A percentile compares a stretch with the other conserved stretches of the same genome.
phyloP scores from a whole-genome alignment of 441 rosid genomes.

The Croton laevigatus region DNA sequence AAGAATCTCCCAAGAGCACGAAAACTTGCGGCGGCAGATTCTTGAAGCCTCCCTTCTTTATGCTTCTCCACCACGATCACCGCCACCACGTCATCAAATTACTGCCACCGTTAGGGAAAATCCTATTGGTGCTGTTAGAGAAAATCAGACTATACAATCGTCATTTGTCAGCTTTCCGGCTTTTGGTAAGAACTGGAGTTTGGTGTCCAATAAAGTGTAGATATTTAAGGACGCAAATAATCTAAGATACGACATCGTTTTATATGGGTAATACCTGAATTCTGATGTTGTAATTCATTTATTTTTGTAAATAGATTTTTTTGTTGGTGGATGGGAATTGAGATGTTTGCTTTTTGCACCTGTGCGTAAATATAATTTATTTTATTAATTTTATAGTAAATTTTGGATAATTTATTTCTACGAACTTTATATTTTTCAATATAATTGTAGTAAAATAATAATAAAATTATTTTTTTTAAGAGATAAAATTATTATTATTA shows the following conservation, averaged over 20 bases:
- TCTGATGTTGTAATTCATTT: slow-evolving; percentile 5
- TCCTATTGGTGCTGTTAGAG: slow-evolving; percentile 34
- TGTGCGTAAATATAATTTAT: no score
- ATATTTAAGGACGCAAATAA: no score
- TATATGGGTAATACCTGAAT: neutral
- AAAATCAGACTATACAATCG: slow-evolving; percentile 27
- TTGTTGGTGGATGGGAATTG: neutral
- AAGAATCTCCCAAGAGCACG: slow-evolving; percentile 50
- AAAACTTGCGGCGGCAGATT: slow-evolving; percentile 44
- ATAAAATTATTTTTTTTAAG: no score
- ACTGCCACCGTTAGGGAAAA: slow-evolving; percentile 54
- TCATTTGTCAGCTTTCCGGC: slow-evolving; percentile 24
- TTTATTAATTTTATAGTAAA: no score
- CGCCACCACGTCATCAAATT: slow-evolving; percentile 28
- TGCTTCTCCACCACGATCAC: slow-evolving; percentile 71
- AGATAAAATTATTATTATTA: no score
- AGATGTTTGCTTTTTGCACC: neutral
- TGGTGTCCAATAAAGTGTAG: slow-evolving; percentile 16
- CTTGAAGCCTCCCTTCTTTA: slow-evolving; percentile 53
- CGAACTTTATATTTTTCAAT: no score
- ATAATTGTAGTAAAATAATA: no score
- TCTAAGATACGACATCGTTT: no score
- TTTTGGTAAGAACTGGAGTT: slow-evolving; percentile 33
- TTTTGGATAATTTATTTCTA: no score
- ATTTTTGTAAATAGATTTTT: slow-evolving; percentile 11